These are phyloP conservation scores for Peribolospora kevripleyi DNA, from an alignment of 768 basidiomycete genomes.

Conservation along the genomic window DNA sequence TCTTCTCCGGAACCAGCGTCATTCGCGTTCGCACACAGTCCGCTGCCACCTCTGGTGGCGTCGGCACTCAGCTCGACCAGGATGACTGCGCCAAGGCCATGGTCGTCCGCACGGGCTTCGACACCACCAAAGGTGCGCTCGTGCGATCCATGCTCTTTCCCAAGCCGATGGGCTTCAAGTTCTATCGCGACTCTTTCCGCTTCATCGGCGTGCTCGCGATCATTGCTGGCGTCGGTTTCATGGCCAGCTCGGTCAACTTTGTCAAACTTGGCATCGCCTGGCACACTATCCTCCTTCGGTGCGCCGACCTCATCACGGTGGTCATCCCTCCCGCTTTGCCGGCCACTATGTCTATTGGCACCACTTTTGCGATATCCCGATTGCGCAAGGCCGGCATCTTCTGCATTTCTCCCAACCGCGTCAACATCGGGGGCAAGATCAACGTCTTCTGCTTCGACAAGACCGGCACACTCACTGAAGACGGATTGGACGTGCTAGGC, in stretches of 20 bases:
- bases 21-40: too few relatives aligned
- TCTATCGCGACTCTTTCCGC: slow-evolving; percentile 46
- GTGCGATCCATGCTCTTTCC: slow-evolving; percentile 96
- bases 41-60: slow-evolving; percentile 28
- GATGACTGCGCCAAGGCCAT: slow-evolving; percentile 16
- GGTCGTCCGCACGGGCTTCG: slow-evolving; percentile 78
- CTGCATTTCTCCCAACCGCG: slow-evolving; percentile 85
- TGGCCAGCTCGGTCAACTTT: slow-evolving; percentile 75
- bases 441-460: slow-evolving; percentile 98
- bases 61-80: slow-evolving; percentile 28
- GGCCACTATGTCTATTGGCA: slow-evolving; percentile 89
- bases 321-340: slow-evolving; percentile 94
- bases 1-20: slow-evolving; percentile 75
- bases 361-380: slow-evolving; percentile 73
- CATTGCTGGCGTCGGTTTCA: slow-evolving; percentile 78
- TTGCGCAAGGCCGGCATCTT: slow-evolving; percentile 70
- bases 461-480: slow-evolving; percentile 93
- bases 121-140: slow-evolving; percentile 88
- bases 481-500: slow-evolving; percentile 88
- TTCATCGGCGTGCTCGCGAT: slow-evolving; percentile 79
- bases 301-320: slow-evolving; percentile 82
- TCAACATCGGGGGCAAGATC: slow-evolving; percentile 86
- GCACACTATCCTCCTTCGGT: slow-evolving; percentile 75
- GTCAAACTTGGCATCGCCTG: slow-evolving; percentile 62
- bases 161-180: slow-evolving; percentile 95